phyloP scores from a whole-genome alignment of 2,329 filamentous ascomycete genomes.

The Alternaria sp. region DNA sequence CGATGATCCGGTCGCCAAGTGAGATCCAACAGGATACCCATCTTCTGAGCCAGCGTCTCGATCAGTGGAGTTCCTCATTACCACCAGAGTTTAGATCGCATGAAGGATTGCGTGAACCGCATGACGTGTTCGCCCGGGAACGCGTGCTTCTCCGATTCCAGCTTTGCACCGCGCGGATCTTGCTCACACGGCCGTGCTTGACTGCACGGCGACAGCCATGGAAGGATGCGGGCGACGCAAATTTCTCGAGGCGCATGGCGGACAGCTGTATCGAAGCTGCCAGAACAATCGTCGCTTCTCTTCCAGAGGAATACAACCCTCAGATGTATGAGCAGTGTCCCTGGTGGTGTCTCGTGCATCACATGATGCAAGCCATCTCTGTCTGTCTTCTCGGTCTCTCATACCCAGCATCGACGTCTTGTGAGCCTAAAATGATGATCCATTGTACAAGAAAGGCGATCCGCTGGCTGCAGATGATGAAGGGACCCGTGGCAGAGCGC shows the following conservation, averaged over 20 bases:
- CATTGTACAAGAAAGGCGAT: constrained; percentile 39
- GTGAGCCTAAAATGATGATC: constrained; percentile 26
- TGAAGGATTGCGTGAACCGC: background rate
- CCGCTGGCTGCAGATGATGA: constrained; percentile 45
- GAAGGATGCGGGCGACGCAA: constrained; percentile 24
- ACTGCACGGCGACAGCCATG: constrained; percentile 32
- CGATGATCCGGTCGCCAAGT: constrained; percentile 39
- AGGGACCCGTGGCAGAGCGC: constrained; percentile 33
- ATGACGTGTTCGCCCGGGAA: constrained; percentile 27
- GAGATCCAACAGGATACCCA: constrained; percentile 45
- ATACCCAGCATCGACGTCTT: constrained; percentile 28
- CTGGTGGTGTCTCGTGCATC: constrained; percentile 52
- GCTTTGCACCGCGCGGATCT: constrained; percentile 48
- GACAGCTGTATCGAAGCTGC: constrained; percentile 48
- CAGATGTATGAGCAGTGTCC: constrained; percentile 45
- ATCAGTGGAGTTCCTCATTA: constrained; percentile 43
- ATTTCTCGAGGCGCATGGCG: constrained; percentile 43
- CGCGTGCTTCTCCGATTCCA: constrained; percentile 42
- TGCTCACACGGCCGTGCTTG: constrained; percentile 50
- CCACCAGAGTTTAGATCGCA: constrained; percentile 41
- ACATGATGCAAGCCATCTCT: constrained; percentile 50
- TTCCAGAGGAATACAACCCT: constrained; percentile 43
- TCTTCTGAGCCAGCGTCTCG: constrained; percentile 40
- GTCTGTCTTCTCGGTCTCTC: constrained; percentile 50
- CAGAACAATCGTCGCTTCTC: constrained; percentile 38